A percentile compares a stretch with the other conserved stretches of the same genome.
These are phyloP conservation scores for Echinosophora koreensis DNA, from an alignment of 306 rosid genomes.

Conservation along the genomic window DNA sequence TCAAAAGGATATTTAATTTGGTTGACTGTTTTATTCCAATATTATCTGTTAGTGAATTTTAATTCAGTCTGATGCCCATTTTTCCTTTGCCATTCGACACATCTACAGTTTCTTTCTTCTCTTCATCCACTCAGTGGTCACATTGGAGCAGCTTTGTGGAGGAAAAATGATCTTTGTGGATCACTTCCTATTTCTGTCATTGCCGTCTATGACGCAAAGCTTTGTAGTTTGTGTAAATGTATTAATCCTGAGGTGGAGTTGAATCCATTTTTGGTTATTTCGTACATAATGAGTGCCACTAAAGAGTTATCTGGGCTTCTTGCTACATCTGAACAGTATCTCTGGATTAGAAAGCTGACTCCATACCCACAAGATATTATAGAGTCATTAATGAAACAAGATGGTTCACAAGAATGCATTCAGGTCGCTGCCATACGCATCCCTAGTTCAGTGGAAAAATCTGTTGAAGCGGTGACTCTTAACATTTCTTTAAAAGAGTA, in stretches of 20 bases:
- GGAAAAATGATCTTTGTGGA: conserved; percentile 73
- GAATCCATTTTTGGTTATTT: conserved; percentile 66
- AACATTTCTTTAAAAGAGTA: conserved; percentile 67
- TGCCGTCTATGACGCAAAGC: conserved; percentile 66
- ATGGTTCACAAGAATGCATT: conserved; percentile 51
- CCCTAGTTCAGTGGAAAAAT: conserved; percentile 71
- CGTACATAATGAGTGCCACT: conserved; percentile 65
- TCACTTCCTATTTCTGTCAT: conserved; percentile 73
- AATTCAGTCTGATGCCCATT: conserved; percentile 38
- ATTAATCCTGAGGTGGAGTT: conserved; percentile 82
- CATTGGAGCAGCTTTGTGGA: conserved; percentile 73
- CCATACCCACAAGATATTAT: conserved; percentile 68
- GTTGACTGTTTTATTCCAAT: conserved; percentile 17
- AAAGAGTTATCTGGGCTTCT: conserved; percentile 59
- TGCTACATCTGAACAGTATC: conserved; percentile 61
- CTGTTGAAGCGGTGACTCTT: conserved; percentile 64
- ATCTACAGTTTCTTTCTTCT: conserved; percentile 72
- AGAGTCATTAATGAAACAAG: conserved; percentile 52
- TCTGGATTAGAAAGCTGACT: conserved; percentile 71
- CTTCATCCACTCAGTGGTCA: conserved; percentile 90
- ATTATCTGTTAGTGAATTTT: conserved; percentile 22
- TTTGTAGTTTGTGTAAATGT: conserved; percentile 67
- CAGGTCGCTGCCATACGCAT: conserved; percentile 63
- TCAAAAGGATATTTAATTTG: conserved; percentile 5
- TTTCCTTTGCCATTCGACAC: conserved; percentile 43